phyloP scores from a whole-genome alignment of 2,329 filamentous ascomycete genomes.

The Thelonectria blattea region DNA sequence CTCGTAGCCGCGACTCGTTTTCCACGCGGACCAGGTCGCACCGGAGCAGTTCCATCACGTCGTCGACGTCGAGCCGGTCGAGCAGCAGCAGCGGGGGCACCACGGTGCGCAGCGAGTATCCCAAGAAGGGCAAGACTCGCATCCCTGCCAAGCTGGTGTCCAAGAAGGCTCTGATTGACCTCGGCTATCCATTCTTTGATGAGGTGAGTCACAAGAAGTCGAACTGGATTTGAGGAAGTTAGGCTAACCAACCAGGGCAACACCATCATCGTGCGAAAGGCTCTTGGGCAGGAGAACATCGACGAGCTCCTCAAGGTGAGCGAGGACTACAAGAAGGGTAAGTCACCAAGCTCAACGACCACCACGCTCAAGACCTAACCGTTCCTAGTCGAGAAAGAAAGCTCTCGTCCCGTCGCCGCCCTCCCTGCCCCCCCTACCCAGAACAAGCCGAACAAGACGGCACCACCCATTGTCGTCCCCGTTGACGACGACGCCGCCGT shows the following conservation, averaged over 20 bases:
- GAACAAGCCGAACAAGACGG: constrained; percentile 38
- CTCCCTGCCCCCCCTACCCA: constrained; percentile 41
- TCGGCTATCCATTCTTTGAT: constrained; percentile 86
- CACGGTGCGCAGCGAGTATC: constrained; percentile 67
- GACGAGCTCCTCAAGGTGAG: constrained; percentile 86
- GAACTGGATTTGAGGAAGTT: background rate
- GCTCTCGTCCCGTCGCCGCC: constrained; percentile 35
- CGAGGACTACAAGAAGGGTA: constrained; percentile 73
- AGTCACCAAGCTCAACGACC: constrained; percentile 28
- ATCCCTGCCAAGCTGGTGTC: constrained; percentile 84
- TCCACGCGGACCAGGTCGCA: constrained; percentile 48
- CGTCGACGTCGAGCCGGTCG: constrained; percentile 52
- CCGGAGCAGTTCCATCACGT: constrained; percentile 51
- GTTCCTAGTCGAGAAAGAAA: constrained; percentile 24
- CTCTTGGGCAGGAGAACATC: constrained; percentile 88
- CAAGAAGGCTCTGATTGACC: constrained; percentile 78
- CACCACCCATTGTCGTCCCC: constrained; percentile 5
- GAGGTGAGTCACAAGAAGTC: constrained; percentile 63
- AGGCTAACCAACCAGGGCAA: constrained; percentile 63
- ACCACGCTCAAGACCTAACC: constrained; percentile 1
- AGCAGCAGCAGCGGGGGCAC: constrained; percentile 57
- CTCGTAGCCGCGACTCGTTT: constrained; percentile 51
- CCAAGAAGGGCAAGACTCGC: constrained; percentile 86
- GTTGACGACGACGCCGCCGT: constrained; percentile 33
- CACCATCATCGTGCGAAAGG: constrained; percentile 81